Base-by-base conservation (phyloP, 2,329 filamentous ascomycete species). In the Sclerotinia trifoliorum region DNA sequence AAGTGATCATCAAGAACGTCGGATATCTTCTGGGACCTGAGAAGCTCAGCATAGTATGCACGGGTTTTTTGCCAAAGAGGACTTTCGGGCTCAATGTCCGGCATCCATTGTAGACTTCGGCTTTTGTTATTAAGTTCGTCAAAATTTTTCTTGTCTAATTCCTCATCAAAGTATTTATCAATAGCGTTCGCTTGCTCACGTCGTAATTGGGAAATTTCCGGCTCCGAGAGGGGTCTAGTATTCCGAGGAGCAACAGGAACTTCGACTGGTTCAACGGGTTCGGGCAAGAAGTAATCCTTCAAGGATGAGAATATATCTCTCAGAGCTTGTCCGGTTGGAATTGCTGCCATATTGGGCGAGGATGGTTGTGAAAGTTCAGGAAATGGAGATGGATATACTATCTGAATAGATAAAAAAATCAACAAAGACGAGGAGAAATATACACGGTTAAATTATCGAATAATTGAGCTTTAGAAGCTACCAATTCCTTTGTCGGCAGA, bases 91-190 rank as follows among this genome's bases (percentile, higher is more conserved):
- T 21, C 46, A 24, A 67, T 67, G 13, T 64, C 57, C 55, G 66
- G 58, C 39, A 52, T 55, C 66, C 66, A 67, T n/a, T 64, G 57
- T 55, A 67, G 49, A 21, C 51, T 32, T 48, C 58, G 46, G 51
- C 8, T 55, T 26, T 67, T 64, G 29, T 64, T 42, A 5, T 48
- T 63, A 8, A 64, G 17, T 17, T 64, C 32, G 26, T 67, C 66
- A 8, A 26, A 64, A 26, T 24, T 49, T 29, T 63, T 39, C 58
- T 67, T 63, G 42, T 63, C 66, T 17, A 48, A 46, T 67, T 67
- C 57, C 52, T 64, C 49, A n/a, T 67, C 66, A n/a, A 67, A 64
- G 24, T 54, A 63, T 64, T 39, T 55, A 64, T 67, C 58, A 26
- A 67, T 63, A 48, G 57, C 57, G 44, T 64, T 46, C n/a, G 66